These are phyloP conservation scores for Ceratocystiopsis brevicomis DNA, from an alignment of 2,329 filamentous ascomycete genomes.

Conservation along the genomic window DNA sequence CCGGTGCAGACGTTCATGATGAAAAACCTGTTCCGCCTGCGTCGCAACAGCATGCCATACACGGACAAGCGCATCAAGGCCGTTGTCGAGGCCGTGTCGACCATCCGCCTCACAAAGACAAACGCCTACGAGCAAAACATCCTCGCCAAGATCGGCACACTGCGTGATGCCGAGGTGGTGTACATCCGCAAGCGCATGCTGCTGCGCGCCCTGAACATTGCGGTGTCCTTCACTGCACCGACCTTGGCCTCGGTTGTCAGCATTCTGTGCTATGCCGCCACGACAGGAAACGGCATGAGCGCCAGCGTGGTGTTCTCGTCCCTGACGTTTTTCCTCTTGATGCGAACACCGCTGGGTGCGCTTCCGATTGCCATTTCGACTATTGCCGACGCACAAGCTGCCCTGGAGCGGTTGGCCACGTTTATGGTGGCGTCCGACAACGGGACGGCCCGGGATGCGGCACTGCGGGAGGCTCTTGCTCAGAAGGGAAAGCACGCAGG, in stretches of 20 bases:
- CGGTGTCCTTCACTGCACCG: constrained; percentile 12
- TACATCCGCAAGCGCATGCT: constrained; percentile 13
- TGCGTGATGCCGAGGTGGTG: constrained; percentile 11
- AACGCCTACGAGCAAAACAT: constrained; percentile 12
- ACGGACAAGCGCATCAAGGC: constrained; percentile 13
- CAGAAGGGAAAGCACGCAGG: not conserved
- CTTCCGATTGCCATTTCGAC: constrained; percentile 10
- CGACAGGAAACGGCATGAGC: constrained; percentile 4
- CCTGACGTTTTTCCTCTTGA: constrained; percentile 11
- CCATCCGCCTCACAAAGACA: constrained; percentile 13
- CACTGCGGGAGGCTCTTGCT: constrained; percentile 1
- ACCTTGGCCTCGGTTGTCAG: constrained; percentile 11
- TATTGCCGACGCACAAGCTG: constrained; percentile 11
- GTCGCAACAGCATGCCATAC: constrained; percentile 12
- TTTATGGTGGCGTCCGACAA: constrained; percentile 9
- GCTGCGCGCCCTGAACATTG: constrained; percentile 11
- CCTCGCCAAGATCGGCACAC: constrained; percentile 9
- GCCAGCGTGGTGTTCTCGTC: constrained; percentile 9
- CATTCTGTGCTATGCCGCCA: constrained; percentile 10
- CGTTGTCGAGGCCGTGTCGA: constrained; percentile 12
- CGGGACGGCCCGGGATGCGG: not conserved
- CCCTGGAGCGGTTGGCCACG: constrained; percentile 9
- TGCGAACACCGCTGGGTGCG: constrained; percentile 10
- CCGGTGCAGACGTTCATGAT: constrained; percentile 12
- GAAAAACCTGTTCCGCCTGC: constrained; percentile 10